A percentile compares a stretch with the other conserved stretches of the same genome.
phyloP scores from a whole-genome alignment of 2,329 filamentous ascomycete genomes.

The Colletotrichum camelliae region DNA sequence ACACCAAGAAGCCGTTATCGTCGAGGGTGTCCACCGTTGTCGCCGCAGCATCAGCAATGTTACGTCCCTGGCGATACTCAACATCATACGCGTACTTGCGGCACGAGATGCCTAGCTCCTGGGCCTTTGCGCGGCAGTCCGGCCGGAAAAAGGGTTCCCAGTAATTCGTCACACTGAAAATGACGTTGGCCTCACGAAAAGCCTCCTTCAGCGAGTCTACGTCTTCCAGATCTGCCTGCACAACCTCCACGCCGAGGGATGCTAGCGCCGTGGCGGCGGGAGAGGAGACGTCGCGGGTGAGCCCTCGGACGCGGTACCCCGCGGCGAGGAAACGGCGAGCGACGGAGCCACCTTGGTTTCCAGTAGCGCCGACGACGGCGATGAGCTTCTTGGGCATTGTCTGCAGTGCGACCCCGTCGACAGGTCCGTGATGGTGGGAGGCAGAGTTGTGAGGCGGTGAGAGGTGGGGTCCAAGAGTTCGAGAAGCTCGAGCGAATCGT shows the following conservation, averaged over 20 bases:
- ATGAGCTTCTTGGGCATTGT: slow-evolving; percentile 35
- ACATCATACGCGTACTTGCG: slow-evolving; percentile 50
- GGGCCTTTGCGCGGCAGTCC: slow-evolving; percentile 43
- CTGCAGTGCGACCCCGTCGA: neutral
- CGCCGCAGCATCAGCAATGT: slow-evolving; percentile 60
- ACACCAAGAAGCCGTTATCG: slow-evolving; percentile 54
- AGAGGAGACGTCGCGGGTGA: slow-evolving; percentile 51
- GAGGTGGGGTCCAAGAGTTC: neutral
- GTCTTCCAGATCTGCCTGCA: slow-evolving; percentile 49
- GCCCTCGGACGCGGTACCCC: slow-evolving; percentile 48
- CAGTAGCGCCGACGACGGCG: slow-evolving; percentile 53
- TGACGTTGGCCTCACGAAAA: slow-evolving; percentile 51
- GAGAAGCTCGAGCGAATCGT: neutral
- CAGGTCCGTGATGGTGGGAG: neutral
- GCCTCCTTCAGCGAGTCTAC: slow-evolving; percentile 40
- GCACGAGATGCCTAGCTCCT: slow-evolving; percentile 43
- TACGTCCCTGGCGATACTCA: slow-evolving; percentile 57
- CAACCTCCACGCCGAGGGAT: slow-evolving; percentile 37
- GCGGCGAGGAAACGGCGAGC: slow-evolving; percentile 49
- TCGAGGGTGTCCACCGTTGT: slow-evolving; percentile 43
- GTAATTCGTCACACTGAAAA: slow-evolving; percentile 63
- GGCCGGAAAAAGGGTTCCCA: slow-evolving; percentile 56
- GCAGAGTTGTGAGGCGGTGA: neutral
- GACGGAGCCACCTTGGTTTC: slow-evolving; percentile 59
- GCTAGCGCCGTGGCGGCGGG: slow-evolving; percentile 44